Evolutionary conservation across 768 basidiomycete genomes (phyloP), one percentile per base, ranked within the genome.

Genomic region (Termitomyces sp.): DNA sequence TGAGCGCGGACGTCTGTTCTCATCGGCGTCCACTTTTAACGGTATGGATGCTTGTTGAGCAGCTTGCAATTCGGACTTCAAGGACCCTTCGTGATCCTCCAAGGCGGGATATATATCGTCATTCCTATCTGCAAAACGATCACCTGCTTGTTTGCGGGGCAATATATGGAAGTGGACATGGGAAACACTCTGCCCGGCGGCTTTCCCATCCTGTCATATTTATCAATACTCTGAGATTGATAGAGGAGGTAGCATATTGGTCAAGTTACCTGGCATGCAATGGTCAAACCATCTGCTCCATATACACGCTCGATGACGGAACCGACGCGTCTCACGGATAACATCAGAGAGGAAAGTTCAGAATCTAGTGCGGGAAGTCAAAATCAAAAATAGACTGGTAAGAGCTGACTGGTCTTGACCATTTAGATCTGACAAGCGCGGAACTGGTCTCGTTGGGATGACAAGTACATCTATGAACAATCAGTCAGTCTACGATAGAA

Each of bases 81-180:
- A 71, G 1, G 70, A 70, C 5, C 69, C 76, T 71, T 92, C 89
- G 5, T 81, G 76, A 1, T 70, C 71, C 68, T 96, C 94, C 14
- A 98, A 70, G 2, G 79, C 85, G 3, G 88, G 89, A 71, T 97
- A 92, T 43, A 93, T 70, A n/a, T 82, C 83, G 68, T 92, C 89
- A 64, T 85, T 88, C 54, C 73, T 74, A 13, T 68, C 73, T 20
- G 82, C 75, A 67, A 90, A 92, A 22, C 71, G 74, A 70, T 92
- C 90, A 11, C 86, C 87, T 48, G 74, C 76, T 33, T 79, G 73
- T 66, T 86, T 86, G 2, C 96, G 85, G 22, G 97, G 97, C 5
- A 99, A 73, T 30, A 98, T 72, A 68, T 99, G 97, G 63, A 97
- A 88, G 71, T 99, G 97, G n/a, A 98, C 92, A 67, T 98, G 97